Evolutionary conservation across 495 filamentous ascomycete genomes (phyloP).

Genomic region (Oleoguttula mirabilis): DNA sequence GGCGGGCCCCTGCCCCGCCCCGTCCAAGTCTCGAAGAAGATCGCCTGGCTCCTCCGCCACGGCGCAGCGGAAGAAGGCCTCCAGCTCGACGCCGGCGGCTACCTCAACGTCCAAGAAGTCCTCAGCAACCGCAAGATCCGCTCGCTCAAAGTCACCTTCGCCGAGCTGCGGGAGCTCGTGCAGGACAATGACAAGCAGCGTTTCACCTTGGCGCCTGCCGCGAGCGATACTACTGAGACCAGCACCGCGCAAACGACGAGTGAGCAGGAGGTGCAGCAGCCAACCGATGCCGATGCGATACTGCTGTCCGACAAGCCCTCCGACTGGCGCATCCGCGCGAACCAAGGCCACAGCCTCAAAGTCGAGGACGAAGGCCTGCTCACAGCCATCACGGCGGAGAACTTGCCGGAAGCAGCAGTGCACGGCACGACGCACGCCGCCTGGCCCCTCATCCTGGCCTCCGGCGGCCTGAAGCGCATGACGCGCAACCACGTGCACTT

Average conservation of each 20-base stretch:
- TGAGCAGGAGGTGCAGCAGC: background rate
- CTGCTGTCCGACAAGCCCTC: conserved; percentile 35
- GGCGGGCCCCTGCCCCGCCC: conserved; percentile 40
- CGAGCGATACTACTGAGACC: too few species aligned
- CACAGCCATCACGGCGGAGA: conserved; percentile 44
- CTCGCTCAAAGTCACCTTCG: conserved; percentile 56
- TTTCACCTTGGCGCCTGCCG: conserved; percentile 51
- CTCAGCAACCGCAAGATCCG: conserved; percentile 59
- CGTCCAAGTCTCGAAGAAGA: conserved; percentile 63
- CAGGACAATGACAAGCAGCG: conserved; percentile 77
- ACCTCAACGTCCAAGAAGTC: conserved; percentile 62
- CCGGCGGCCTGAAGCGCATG: conserved; percentile 72
- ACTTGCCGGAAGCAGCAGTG: conserved; percentile 54
- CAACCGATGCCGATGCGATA: conserved; percentile 1
- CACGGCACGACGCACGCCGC: conserved; percentile 77
- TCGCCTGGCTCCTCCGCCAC: conserved; percentile 71
- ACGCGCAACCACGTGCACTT: conserved; percentile 78
- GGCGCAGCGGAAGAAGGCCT: conserved; percentile 70
- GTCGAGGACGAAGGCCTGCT: conserved; percentile 59
- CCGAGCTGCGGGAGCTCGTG: conserved; percentile 62
- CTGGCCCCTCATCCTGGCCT: conserved; percentile 58
- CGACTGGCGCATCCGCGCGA: conserved; percentile 81
- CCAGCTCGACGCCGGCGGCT: conserved; percentile 64
- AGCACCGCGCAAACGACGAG: too few species aligned
- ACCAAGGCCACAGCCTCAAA: conserved; percentile 74